A percentile compares a stretch with the other conserved stretches of the same genome.
These are phyloP conservation scores for Galium porrigens DNA, from an alignment of 305 asterid species.

Conservation along the genomic window DNA sequence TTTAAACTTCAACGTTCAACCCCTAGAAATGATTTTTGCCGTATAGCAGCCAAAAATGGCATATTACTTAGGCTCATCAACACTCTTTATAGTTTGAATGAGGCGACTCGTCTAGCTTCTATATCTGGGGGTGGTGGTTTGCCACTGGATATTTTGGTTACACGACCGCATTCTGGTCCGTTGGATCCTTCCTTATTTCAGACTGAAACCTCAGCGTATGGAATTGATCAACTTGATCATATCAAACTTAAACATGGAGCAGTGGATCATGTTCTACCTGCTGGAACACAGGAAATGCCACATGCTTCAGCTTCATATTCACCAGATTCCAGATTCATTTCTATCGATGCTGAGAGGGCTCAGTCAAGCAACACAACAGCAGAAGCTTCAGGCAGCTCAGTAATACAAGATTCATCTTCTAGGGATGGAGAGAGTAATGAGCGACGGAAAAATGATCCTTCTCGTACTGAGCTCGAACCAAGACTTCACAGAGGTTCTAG, in stretches of 20 bases:
- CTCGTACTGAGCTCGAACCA: conserved; percentile 43
- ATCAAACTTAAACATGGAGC: conserved; percentile 47
- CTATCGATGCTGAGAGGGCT: conserved; percentile 42
- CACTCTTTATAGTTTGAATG: conserved; percentile 86
- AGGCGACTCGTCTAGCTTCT: conserved; percentile 76
- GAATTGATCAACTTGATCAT: conserved; percentile 54
- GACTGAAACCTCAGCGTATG: conserved; percentile 44
- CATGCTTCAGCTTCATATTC: conserved; percentile 57
- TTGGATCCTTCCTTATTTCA: conserved; percentile 53
- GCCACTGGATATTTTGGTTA: conserved; percentile 51
- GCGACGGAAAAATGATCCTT: conserved; percentile 35
- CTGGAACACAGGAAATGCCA: conserved; percentile 47
- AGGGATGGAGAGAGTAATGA: too few species aligned
- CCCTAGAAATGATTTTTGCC: conserved; percentile 85
- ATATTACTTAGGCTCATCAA: conserved; percentile 81
- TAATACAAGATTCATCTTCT: too few species aligned
- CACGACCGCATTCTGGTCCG: conserved; percentile 63
- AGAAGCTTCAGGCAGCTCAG: conserved; percentile 46
- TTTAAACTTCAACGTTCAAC: conserved; percentile 95
- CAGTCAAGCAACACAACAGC: conserved; percentile 30
- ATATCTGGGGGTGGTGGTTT: conserved; percentile 64
- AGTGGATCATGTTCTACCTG: conserved; percentile 37
- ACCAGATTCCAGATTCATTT: conserved; percentile 44
- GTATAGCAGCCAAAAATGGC: conserved; percentile 90
- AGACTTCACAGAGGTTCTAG: conserved; percentile 53